Percentiles rank a stretch among this genome's conserved stretches.
Conservation (phyloP, 306 rosid genomes). For the Acacia confusa region DNA sequence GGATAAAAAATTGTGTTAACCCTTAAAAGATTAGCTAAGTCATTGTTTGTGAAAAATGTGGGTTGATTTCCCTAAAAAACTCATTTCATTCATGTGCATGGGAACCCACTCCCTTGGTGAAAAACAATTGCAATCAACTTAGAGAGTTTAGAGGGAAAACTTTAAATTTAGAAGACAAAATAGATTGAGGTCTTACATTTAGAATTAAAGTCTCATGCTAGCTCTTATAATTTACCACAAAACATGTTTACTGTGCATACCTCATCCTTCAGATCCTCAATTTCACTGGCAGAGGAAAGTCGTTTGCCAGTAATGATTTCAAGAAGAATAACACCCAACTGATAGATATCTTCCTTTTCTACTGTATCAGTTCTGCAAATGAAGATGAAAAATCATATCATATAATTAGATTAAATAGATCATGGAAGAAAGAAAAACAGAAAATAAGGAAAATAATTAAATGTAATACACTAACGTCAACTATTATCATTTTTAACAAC, state of each 20-base stretch:
- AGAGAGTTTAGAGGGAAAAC: no score
- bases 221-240: not conserved
- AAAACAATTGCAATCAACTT: no score
- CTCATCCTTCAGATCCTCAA: conserved; percentile 59
- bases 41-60: not conserved
- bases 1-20: no score
- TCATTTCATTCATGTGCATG: not conserved
- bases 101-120: no score
- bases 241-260: conserved; percentile 35
- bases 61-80: no score
- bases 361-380: conserved; percentile 41
- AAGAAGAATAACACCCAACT: conserved; percentile 75
- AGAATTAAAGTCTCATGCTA: no score
- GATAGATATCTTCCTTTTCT: conserved; percentile 88
- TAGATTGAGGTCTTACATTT: no score
- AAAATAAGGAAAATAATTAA: not conserved
- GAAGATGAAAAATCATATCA: not conserved
- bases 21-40: not conserved
- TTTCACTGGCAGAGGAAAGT: conserved; percentile 48
- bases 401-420: not conserved
- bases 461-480: no score
- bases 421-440: not conserved
- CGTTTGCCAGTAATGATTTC: conserved; percentile 71
- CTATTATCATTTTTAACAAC: no score
- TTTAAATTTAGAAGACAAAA: no score